A percentile compares a stretch with the other conserved stretches of the same genome.
Evolutionary conservation across 2,329 filamentous ascomycete genomes (phyloP).

Genomic region (Xylariaceae sp.): DNA sequence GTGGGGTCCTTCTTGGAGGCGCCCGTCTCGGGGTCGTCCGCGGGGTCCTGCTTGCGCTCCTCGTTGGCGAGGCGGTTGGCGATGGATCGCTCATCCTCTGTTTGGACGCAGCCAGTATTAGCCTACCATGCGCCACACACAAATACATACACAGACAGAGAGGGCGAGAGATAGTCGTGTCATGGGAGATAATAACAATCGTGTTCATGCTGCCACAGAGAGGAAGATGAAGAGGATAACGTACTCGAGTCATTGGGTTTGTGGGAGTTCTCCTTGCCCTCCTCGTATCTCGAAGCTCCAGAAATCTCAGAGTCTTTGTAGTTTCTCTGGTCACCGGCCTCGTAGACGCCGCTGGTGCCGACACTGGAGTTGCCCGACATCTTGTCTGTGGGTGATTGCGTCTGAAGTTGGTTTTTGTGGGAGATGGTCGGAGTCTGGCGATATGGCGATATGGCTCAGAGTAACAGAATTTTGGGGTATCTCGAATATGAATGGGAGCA

Average conservation of each 20-base stretch:
- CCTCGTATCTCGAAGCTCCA: constrained; percentile 55
- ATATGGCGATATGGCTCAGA: background rate
- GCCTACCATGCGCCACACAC: no score
- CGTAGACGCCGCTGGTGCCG: constrained; percentile 59
- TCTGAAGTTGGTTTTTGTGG: background rate
- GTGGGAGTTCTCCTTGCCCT: constrained; percentile 66
- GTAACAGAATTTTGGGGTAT: no score
- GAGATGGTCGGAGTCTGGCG: background rate
- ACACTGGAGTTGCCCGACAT: constrained; percentile 52
- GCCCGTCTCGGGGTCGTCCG: constrained; percentile 36
- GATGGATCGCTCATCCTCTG: constrained; percentile 65
- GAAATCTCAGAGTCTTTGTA: constrained; percentile 43
- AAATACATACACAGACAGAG: constrained; percentile 15
- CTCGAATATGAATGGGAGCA: background rate
- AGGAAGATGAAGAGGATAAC: constrained; percentile 14
- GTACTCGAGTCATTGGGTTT: constrained; percentile 63
- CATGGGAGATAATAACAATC: no score
- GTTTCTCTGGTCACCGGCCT: constrained; percentile 70
- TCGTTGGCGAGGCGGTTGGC: constrained; percentile 63
- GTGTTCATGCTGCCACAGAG: background rate
- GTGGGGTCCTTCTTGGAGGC: constrained; percentile 53
- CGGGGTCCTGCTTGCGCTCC: constrained; percentile 32
- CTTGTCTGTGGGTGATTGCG: constrained; percentile 6
- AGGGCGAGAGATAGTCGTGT: background rate
- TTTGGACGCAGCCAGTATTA: no score